phyloP scores from a whole-genome alignment of 352 stramenopile species.

The Phytophthora lateralis region DNA sequence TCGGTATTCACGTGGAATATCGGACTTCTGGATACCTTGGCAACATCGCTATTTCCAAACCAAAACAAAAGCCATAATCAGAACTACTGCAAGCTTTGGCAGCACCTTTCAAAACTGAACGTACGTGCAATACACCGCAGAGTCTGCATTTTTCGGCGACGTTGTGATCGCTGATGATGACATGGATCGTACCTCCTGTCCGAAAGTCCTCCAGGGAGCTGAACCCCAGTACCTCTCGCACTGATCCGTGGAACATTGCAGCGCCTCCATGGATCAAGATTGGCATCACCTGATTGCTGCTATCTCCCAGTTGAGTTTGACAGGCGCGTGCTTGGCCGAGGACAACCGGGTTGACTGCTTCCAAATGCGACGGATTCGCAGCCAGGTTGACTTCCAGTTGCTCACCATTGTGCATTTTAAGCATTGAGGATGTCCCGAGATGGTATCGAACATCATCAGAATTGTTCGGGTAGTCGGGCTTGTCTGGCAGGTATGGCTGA shows the following conservation, averaged over 20 bases:
- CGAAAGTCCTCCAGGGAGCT: slow-evolving; percentile 93
- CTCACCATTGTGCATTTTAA: slow-evolving; percentile 72
- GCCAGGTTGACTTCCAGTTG: slow-evolving; percentile 88
- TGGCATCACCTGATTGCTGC: slow-evolving; percentile 92
- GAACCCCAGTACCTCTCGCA: slow-evolving; percentile 85
- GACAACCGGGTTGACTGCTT: slow-evolving; percentile 98
- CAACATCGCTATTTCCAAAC: slow-evolving; percentile 87
- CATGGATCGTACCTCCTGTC: slow-evolving; percentile 98
- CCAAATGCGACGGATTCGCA: slow-evolving; percentile 99
- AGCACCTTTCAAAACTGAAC: background rate
- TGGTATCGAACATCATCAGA: slow-evolving; percentile 91
- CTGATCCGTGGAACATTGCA: slow-evolving; percentile 88
- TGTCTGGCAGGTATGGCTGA: slow-evolving; percentile 84
- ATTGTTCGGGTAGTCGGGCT: slow-evolving; percentile 87
- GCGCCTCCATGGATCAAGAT: slow-evolving; percentile 99
- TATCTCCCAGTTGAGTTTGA: slow-evolving; percentile 86
- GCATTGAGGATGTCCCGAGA: slow-evolving; percentile 77
- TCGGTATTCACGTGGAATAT: slow-evolving; percentile 98
- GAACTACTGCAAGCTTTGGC: background rate
- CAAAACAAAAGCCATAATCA: slow-evolving; percentile 8
- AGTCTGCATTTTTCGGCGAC: slow-evolving; percentile 96
- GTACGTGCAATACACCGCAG: slow-evolving; percentile 95
- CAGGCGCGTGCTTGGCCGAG: slow-evolving; percentile 95
- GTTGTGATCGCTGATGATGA: slow-evolving; percentile 99
- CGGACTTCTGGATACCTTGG: slow-evolving; percentile 95